A percentile compares a stretch with the other conserved stretches of the same genome.
Conservation (phyloP, 1,284 basidiomycete species). For the Quambalaria eucalypti region DNA sequence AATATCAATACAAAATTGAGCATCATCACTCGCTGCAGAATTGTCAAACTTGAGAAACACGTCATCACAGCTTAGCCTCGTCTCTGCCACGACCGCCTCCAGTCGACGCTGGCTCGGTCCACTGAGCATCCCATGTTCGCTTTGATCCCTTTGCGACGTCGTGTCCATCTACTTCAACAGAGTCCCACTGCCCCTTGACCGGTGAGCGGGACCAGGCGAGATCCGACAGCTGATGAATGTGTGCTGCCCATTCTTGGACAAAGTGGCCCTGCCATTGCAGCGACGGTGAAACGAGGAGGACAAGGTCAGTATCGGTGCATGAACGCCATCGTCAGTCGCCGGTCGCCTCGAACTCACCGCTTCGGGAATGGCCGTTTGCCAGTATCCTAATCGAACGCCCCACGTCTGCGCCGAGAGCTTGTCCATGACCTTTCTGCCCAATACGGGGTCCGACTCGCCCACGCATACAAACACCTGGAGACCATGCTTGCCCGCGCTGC, state of each 20-base stretch:
- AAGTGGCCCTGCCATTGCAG: slow-evolving; percentile 2
- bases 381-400: slow-evolving; percentile 1
- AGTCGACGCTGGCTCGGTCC: too few relatives aligned
- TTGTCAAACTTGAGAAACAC: too few relatives aligned
- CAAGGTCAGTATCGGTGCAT: background rate
- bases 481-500: background rate
- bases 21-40: too few relatives aligned
- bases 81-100: too few relatives aligned
- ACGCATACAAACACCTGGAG: slow-evolving; percentile 4
- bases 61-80: too few relatives aligned
- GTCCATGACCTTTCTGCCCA: slow-evolving; percentile 2
- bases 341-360: background rate
- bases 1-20: too few relatives aligned
- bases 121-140: too few relatives aligned
- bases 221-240: background rate
- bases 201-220: background rate
- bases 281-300: background rate
- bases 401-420: background rate
- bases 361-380: slow-evolving; percentile 1
- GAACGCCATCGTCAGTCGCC: background rate
- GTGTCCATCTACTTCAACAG: too few relatives aligned
- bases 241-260: slow-evolving; percentile 4
- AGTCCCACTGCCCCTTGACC: too few relatives aligned
- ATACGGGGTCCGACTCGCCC: slow-evolving; percentile 5
- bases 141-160: too few relatives aligned